These are phyloP conservation scores for Lepiota venenata DNA, from an alignment of 768 basidiomycete species.

Conservation along the genomic window DNA sequence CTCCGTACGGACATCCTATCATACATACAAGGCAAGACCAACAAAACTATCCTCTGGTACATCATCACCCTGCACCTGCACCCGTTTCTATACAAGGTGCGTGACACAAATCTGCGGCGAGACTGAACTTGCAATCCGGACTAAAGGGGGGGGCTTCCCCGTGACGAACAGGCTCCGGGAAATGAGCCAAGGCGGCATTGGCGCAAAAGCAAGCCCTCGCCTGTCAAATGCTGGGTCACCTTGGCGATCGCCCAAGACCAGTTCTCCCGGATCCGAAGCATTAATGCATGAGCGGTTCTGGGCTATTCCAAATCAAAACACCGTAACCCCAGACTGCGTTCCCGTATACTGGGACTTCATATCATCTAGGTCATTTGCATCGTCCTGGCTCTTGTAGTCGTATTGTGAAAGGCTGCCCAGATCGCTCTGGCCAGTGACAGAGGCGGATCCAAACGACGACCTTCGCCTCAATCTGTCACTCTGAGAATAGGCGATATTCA, in stretches of 20 bases:
- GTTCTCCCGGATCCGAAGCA: neutral
- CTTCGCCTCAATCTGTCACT: conserved; percentile 83
- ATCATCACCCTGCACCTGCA: no score
- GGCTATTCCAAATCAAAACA: conserved; percentile 53
- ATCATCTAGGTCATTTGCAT: conserved; percentile 74
- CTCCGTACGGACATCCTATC: neutral
- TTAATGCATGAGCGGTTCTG: neutral
- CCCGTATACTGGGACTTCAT: conserved; percentile 88
- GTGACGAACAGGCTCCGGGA: neutral
- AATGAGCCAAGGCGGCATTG: conserved; percentile 1
- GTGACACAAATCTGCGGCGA: neutral
- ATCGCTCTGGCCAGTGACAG: conserved; percentile 72
- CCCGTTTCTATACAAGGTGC: no score
- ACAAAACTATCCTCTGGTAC: no score
- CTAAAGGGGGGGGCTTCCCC: neutral
- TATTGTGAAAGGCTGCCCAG: conserved; percentile 76
- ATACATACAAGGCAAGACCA: no score
- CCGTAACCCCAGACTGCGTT: conserved; percentile 82
- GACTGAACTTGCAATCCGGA: neutral
- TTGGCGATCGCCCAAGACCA: conserved; percentile 1
- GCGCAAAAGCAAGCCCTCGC: neutral
- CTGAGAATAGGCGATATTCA: conserved; percentile 81
- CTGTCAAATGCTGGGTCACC: neutral
- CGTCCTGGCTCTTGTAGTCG: conserved; percentile 89
- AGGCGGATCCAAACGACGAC: conserved; percentile 66